Evolutionary conservation across 495 filamentous ascomycete genomes (phyloP).

Genomic region (Hapsidospora chrysogenum): DNA sequence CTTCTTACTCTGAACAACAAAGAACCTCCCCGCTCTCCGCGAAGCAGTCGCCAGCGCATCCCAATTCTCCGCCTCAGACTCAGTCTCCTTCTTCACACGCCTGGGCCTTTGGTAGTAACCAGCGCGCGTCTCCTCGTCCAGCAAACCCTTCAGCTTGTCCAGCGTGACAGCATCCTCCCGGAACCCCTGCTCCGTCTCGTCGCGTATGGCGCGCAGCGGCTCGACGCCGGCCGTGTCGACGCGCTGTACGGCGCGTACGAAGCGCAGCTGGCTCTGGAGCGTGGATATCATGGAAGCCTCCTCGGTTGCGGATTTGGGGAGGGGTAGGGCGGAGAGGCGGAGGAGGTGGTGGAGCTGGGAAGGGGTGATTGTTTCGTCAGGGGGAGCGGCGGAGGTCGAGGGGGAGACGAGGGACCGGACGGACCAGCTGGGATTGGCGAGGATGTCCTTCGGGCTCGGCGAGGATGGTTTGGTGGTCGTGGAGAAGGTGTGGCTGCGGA

Average conservation of each 20-base stretch:
- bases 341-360: slow-evolving; percentile 62
- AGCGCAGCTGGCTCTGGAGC: slow-evolving; percentile 71
- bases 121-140: slow-evolving; percentile 22
- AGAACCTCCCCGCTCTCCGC: slow-evolving; percentile 53
- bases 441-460: slow-evolving; percentile 17
- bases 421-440: slow-evolving; percentile 71
- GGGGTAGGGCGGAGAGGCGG: slow-evolving; percentile 75
- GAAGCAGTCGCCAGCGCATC: slow-evolving; percentile 50
- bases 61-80: slow-evolving; percentile 35
- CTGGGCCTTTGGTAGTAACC: slow-evolving; percentile 29
- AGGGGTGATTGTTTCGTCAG: slow-evolving; percentile 22
- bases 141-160: slow-evolving; percentile 16
- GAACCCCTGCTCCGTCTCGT: slow-evolving; percentile 44
- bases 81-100: slow-evolving; percentile 10
- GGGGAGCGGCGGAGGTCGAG: slow-evolving; percentile 14
- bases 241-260: slow-evolving; percentile 68
- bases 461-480: slow-evolving; percentile 4
- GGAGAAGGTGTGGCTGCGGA: background rate
- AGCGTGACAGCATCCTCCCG: slow-evolving; percentile 25
- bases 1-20: slow-evolving; percentile 55
- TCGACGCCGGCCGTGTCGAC: slow-evolving; percentile 56
- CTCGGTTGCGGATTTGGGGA: slow-evolving; percentile 38
- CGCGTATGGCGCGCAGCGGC: slow-evolving; percentile 62
- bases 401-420: slow-evolving; percentile 58
- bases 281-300: slow-evolving; percentile 51